Percentiles rank a stretch among this genome's conserved stretches.
These are phyloP conservation scores for Cetraspora pellucida DNA, from an alignment of 192 early-diverging fungal genomes.

Conservation along the genomic window DNA sequence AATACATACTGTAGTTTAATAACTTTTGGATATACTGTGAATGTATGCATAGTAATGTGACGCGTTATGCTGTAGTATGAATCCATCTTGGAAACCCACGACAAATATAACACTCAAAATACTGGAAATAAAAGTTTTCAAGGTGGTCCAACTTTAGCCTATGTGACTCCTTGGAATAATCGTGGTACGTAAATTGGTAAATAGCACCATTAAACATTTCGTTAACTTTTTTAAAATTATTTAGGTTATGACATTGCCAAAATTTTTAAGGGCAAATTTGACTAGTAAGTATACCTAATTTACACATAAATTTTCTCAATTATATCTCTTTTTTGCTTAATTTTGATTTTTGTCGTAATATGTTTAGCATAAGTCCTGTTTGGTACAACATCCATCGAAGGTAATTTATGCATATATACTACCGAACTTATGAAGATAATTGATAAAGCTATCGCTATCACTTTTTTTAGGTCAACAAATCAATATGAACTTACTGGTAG, in stretches of 20 bases:
- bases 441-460: not conserved
- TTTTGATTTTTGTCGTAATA: not conserved
- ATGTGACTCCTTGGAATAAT: slow-evolving; percentile 51
- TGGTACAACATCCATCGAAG: slow-evolving; percentile 43
- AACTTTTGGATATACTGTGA: not conserved
- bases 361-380: slow-evolving; percentile 41
- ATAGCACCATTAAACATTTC: not conserved
- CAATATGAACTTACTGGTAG: slow-evolving; percentile 36
- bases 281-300: slow-evolving; percentile 38
- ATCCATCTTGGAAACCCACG: slow-evolving; percentile 21
- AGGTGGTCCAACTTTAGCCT: slow-evolving; percentile 41
- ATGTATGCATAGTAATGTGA: not conserved
- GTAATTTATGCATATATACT: slow-evolving; percentile 20
- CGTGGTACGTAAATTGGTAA: slow-evolving; percentile 33
- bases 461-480: not conserved
- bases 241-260: slow-evolving; percentile 48
- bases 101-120: slow-evolving; percentile 27
- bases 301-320: not conserved
- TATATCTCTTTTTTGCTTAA: not conserved
- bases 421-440: not conserved
- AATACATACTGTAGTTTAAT: not conserved
- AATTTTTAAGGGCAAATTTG: slow-evolving; percentile 51
- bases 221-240: not conserved
- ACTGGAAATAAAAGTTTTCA: slow-evolving; percentile 38
- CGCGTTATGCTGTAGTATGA: not conserved